phyloP scores from a whole-genome alignment of 768 basidiomycete species.

The Mycena crocata region DNA sequence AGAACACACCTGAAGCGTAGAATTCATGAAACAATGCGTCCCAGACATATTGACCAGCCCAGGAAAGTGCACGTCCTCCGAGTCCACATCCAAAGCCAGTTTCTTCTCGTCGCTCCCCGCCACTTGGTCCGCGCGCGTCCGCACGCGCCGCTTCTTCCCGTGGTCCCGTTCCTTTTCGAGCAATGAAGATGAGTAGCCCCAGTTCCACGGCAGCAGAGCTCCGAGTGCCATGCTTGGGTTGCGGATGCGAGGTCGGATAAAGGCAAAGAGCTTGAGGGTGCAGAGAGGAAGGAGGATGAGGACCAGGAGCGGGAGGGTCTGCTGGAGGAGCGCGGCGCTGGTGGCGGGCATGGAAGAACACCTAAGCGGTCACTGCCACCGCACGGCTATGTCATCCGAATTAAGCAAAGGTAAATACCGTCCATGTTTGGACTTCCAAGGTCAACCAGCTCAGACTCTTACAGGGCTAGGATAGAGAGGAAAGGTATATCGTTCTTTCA shows the following conservation, averaged over 20 bases:
- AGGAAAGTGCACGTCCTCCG: constrained; percentile 74
- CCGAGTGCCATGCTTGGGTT: constrained; percentile 68
- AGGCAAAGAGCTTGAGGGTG: constrained; percentile 55
- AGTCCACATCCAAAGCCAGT: constrained; percentile 33
- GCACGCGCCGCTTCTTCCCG: constrained; percentile 57
- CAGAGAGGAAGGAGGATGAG: constrained; percentile 66
- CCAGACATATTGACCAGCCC: constrained; percentile 96
- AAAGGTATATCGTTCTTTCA: too few relatives aligned
- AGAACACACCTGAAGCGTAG: constrained; percentile 82
- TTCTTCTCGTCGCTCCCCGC: background rate
- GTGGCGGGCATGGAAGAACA: constrained; percentile 10
- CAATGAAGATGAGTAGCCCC: constrained; percentile 51
- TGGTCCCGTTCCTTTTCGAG: constrained; percentile 43
- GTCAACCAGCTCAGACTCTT: too few relatives aligned
- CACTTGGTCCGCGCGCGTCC: constrained; percentile 69
- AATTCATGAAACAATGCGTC: constrained; percentile 98
- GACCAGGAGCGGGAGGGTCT: constrained; percentile 67
- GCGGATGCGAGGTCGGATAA: constrained; percentile 39
- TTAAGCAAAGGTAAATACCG: too few relatives aligned
- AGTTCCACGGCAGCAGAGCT: constrained; percentile 73
- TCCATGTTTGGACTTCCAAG: too few relatives aligned
- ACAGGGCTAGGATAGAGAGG: too few relatives aligned
- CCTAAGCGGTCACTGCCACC: background rate
- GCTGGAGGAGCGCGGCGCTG: constrained; percentile 52
- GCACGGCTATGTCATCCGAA: too few relatives aligned